Percentiles rank a stretch among this genome's conserved stretches.
Conservation (phyloP, 495 filamentous ascomycete genomes). For the Jackrogersella multiformis region DNA sequence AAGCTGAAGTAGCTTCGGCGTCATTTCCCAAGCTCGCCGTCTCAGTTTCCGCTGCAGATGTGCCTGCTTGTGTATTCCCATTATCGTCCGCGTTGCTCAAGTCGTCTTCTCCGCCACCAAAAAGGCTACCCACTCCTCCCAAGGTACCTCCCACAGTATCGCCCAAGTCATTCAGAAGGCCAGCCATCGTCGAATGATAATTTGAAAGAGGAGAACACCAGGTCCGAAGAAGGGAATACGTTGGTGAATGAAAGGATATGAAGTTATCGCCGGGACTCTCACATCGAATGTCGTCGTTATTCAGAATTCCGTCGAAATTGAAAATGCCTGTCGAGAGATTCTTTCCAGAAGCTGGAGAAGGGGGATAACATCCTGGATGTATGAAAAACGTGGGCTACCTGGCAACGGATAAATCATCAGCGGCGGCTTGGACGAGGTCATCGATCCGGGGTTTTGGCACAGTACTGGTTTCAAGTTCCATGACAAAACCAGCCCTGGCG, state of each 20-base stretch:
- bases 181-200: conserved; percentile 42
- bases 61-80: not conserved
- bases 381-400: conserved; percentile 21
- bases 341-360: conserved; percentile 23
- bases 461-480: conserved; percentile 43
- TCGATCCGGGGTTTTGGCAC: conserved; percentile 35
- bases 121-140: conserved; percentile 16
- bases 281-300: conserved; percentile 22
- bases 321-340: conserved; percentile 26
- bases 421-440: conserved; percentile 35
- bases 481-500: conserved; percentile 35
- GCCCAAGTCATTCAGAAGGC: conserved; percentile 41
- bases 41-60: not conserved
- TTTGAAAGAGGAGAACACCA: conserved; percentile 42
- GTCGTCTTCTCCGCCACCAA: conserved; percentile 23
- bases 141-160: conserved; percentile 28
- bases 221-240: conserved; percentile 44
- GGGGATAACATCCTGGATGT: conserved; percentile 27
- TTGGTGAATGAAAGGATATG: conserved; percentile 25
- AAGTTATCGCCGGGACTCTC: conserved; percentile 25
- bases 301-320: conserved; percentile 13
- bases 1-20: conserved; percentile 8
- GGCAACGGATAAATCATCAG: conserved; percentile 13
- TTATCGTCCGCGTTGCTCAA: not conserved
- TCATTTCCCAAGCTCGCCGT: not conserved